phyloP scores from a whole-genome alignment of 1,139 yeast species.

The Wickerhamomyces sp. region DNA sequence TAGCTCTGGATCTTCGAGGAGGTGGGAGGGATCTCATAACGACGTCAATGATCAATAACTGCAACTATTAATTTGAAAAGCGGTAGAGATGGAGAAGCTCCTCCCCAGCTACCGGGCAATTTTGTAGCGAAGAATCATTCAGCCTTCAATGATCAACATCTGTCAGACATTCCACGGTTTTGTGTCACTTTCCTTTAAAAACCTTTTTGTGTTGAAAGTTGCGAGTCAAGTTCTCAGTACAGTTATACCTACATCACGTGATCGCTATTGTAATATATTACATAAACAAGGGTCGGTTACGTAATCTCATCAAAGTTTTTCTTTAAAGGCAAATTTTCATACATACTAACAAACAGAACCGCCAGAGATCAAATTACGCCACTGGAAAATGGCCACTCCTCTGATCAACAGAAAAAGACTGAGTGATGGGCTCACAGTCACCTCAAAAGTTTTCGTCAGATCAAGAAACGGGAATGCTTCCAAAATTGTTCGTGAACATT shows the following conservation, averaged over 20 bases:
- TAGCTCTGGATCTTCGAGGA: slow-evolving; percentile 19
- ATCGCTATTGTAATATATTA: no score
- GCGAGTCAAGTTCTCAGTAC: no score
- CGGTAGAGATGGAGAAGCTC: no score
- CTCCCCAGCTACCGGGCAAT: no score
- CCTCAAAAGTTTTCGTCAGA: slow-evolving; percentile 89
- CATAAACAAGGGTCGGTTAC: no score
- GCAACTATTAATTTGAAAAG: no score
- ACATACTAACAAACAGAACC: not conserved
- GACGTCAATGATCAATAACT: not conserved
- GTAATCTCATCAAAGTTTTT: not conserved
- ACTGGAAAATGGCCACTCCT: slow-evolving; percentile 7
- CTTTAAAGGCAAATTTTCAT: not conserved
- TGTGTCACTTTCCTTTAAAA: no score
- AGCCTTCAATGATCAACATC: no score
- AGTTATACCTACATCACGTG: no score
- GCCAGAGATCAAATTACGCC: not conserved
- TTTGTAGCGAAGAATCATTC: no score
- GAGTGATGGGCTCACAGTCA: slow-evolving; percentile 57
- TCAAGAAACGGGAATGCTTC: slow-evolving; percentile 88
- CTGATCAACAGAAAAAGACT: slow-evolving; percentile 15
- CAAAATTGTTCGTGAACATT: slow-evolving; percentile 90
- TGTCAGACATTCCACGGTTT: no score
- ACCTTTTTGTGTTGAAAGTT: no score
- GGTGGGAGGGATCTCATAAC: slow-evolving; percentile 24